Conservation (phyloP, 768 basidiomycete genomes). For the Tricholoma furcatifolium region DNA sequence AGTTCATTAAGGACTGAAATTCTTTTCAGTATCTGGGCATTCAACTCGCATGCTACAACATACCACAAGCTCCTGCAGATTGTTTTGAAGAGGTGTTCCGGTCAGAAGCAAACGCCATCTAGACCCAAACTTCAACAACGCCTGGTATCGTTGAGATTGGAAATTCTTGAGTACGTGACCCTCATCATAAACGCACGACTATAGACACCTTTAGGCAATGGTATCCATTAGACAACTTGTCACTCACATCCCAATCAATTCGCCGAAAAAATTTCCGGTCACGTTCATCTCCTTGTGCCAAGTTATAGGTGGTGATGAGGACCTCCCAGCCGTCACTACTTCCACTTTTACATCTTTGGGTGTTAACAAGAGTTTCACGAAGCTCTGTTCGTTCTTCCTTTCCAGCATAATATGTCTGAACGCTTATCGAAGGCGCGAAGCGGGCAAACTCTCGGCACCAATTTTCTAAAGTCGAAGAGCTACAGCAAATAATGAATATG, state of each 20-base stretch:
- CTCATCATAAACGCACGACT: slow-evolving; percentile 96
- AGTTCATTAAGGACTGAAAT: slow-evolving; percentile 94
- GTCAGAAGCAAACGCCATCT: slow-evolving; percentile 92
- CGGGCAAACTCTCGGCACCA: slow-evolving; percentile 96
- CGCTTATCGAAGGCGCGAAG: slow-evolving; percentile 82
- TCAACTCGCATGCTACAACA: slow-evolving; percentile 22
- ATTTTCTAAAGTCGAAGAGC: slow-evolving; percentile 95
- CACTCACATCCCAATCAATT: slow-evolving; percentile 88
- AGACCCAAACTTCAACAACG: slow-evolving; percentile 80
- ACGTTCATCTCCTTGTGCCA: slow-evolving; percentile 85
- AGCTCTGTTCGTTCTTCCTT: slow-evolving; percentile 82
- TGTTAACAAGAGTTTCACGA: slow-evolving; percentile 68
- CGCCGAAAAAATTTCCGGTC: slow-evolving; percentile 93
- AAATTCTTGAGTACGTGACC: slow-evolving; percentile 98
- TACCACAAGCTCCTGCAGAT: slow-evolving; percentile 87
- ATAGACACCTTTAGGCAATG: background rate
- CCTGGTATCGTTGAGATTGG: slow-evolving; percentile 93
- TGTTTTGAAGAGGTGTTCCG: slow-evolving; percentile 93
- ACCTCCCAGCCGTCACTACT: slow-evolving; percentile 81
- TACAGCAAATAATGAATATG: slow-evolving; percentile 27
- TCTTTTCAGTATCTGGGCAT: slow-evolving; percentile 1
- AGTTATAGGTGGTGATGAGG: slow-evolving; percentile 92
- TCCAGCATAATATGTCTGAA: slow-evolving; percentile 92
- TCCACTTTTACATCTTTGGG: slow-evolving; percentile 45
- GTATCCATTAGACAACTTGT: background rate